phyloP scores from a whole-genome alignment of 176 grass and related monocot genomes.

The Guadua angustifolia region DNA sequence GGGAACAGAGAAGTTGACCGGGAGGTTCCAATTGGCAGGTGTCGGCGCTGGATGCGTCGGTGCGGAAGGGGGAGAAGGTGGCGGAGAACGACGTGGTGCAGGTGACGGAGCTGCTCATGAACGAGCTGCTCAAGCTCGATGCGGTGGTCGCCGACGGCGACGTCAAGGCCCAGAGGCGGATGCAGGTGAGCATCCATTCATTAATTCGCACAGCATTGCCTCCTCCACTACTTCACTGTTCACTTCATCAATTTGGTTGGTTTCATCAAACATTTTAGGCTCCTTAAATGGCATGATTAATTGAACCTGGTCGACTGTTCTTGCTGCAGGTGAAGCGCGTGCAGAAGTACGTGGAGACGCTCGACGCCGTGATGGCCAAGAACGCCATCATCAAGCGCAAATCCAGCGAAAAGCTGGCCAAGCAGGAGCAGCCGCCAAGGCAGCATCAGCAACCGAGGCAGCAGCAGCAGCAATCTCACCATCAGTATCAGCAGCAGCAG shows the following conservation, averaged over 20 bases:
- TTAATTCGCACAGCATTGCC: background rate
- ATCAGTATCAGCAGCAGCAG: constrained; percentile 4
- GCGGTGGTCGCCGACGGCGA: constrained; percentile 75
- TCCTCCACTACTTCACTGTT: background rate
- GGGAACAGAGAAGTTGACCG: constrained; percentile 32
- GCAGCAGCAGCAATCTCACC: constrained; percentile 10
- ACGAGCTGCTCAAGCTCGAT: constrained; percentile 90
- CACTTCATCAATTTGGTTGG: background rate
- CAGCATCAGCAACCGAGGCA: constrained; percentile 33
- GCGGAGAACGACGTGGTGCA: constrained; percentile 73
- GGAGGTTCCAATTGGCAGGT: constrained; percentile 48
- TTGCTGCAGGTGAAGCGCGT: constrained; percentile 80
- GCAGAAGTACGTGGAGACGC: constrained; percentile 89
- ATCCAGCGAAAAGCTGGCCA: constrained; percentile 41
- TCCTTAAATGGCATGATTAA: background rate
- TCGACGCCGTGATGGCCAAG: constrained; percentile 73
- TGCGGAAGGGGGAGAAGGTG: constrained; percentile 81
- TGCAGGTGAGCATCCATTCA: constrained; percentile 54
- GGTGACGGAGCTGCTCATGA: constrained; percentile 91
- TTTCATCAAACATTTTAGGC: background rate
- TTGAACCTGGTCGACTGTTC: background rate
- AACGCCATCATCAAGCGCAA: constrained; percentile 55
- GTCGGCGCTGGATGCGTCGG: constrained; percentile 73
- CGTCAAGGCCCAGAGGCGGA: constrained; percentile 68
- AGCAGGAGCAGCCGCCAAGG: constrained; percentile 26